Evolutionary conservation across 371 early-diverging fungal species (phyloP).

Genomic region (Apophysomyces elegans): DNA sequence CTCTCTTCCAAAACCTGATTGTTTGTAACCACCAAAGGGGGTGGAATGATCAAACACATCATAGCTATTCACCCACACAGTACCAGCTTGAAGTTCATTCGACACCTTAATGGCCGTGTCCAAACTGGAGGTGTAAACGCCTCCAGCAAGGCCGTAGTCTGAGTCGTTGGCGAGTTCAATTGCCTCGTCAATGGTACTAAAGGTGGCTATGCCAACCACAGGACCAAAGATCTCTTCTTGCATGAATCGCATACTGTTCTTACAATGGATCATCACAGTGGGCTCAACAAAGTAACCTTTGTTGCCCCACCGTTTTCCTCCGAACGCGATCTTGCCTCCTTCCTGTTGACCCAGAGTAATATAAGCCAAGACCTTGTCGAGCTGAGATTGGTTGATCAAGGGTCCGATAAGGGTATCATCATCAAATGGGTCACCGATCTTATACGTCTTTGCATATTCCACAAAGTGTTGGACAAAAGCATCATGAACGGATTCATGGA

Average conservation of each 20-base stretch:
- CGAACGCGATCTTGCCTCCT: constrained; percentile 64
- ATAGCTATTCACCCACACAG: constrained; percentile 57
- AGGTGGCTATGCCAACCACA: constrained; percentile 79
- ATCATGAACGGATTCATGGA: constrained; percentile 81
- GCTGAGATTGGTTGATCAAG: constrained; percentile 76
- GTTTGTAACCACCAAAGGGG: constrained; percentile 92
- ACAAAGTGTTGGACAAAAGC: constrained; percentile 70
- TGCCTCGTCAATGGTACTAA: constrained; percentile 78
- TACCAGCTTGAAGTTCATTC: constrained; percentile 76
- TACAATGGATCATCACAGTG: constrained; percentile 75
- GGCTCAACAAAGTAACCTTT: constrained; percentile 84
- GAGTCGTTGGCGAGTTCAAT: constrained; percentile 78
- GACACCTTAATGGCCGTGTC: constrained; percentile 67
- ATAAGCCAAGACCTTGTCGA: constrained; percentile 71
- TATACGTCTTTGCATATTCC: constrained; percentile 59
- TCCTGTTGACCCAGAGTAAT: constrained; percentile 63
- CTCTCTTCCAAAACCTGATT: constrained; percentile 85
- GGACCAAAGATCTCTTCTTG: constrained; percentile 95
- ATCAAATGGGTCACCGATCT: constrained; percentile 66
- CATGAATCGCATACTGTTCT: constrained; percentile 68
- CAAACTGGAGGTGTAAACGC: constrained; percentile 76
- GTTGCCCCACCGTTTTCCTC: constrained; percentile 70
- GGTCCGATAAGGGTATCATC: constrained; percentile 72
- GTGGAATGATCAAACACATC: constrained; percentile 55
- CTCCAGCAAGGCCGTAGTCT: constrained; percentile 86